These are phyloP conservation scores for Phytopythium vexans DNA, from an alignment of 352 stramenopile species.

Conservation along the genomic window DNA sequence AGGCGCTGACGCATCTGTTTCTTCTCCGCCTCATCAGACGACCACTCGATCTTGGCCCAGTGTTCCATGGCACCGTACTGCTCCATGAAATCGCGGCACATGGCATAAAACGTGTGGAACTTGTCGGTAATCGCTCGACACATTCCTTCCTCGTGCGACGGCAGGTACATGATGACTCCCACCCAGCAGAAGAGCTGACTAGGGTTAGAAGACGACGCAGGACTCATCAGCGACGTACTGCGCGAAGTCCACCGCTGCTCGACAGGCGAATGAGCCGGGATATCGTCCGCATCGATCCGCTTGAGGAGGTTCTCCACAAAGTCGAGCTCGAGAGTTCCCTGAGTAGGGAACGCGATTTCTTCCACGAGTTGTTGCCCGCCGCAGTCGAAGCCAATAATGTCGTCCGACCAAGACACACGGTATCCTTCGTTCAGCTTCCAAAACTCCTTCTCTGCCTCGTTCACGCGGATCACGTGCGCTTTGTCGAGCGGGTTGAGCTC, in stretches of 20 bases:
- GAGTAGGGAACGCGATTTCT: constrained; percentile 94
- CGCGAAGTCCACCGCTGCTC: constrained; percentile 97
- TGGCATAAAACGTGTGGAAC: constrained; percentile 93
- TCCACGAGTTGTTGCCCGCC: constrained; percentile 97
- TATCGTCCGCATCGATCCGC: constrained; percentile 89
- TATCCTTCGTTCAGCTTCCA: constrained; percentile 93
- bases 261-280: constrained; percentile 95
- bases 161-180: constrained; percentile 97
- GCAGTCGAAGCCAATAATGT: constrained; percentile 99
- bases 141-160: constrained; percentile 54
- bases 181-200: constrained; percentile 94
- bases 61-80: constrained; percentile 90
- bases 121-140: constrained; percentile 82
- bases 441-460: constrained; percentile 94
- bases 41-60: constrained; percentile 97
- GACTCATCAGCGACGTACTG: constrained; percentile 92
- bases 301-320: constrained; percentile 93
- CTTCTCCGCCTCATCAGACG: constrained; percentile 40
- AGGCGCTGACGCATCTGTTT: constrained; percentile 65
- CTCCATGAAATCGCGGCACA: constrained; percentile 87
- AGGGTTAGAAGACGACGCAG: constrained; percentile 74
- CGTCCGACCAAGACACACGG: constrained; percentile 89
- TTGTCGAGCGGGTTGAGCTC: constrained; percentile 88
- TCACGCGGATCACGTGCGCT: constrained; percentile 92
- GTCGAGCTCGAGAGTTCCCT: constrained; percentile 82